Evolutionary conservation across 352 stramenopile genomes (phyloP).

Genomic region (Globisporangium irregulare): DNA sequence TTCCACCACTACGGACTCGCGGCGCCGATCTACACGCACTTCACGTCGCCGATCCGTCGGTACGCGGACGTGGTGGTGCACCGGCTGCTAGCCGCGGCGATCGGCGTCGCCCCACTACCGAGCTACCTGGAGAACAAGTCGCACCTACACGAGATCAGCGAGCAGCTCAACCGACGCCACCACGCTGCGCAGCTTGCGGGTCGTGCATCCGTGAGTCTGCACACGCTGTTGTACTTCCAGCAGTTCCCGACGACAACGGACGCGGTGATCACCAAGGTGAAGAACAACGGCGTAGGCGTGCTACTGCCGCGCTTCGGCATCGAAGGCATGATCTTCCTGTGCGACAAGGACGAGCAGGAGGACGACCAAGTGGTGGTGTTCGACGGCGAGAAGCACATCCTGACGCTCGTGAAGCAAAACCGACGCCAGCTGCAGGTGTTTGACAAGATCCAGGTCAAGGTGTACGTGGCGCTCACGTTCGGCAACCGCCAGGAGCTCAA

Average conservation of each 20-base stretch:
- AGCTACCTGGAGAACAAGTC: slow-evolving; percentile 92
- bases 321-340: slow-evolving; percentile 94
- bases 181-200: slow-evolving; percentile 95
- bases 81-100: slow-evolving; percentile 94
- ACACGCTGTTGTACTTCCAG: slow-evolving; percentile 98
- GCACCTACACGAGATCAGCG: slow-evolving; percentile 93
- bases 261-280: slow-evolving; percentile 95
- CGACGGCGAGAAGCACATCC: slow-evolving; percentile 48
- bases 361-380: slow-evolving; percentile 55
- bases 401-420: slow-evolving; percentile 55
- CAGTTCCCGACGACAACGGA: slow-evolving; percentile 78
- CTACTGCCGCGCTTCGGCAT: slow-evolving; percentile 98
- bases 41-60: slow-evolving; percentile 98
- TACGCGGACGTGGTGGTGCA: slow-evolving; percentile 99
- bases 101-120: slow-evolving; percentile 94
- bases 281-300: slow-evolving; percentile 93
- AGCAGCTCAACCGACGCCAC: slow-evolving; percentile 98
- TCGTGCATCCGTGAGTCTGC: slow-evolving; percentile 94
- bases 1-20: slow-evolving; percentile 99
- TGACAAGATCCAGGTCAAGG: slow-evolving; percentile 73
- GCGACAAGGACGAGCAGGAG: slow-evolving; percentile 65
- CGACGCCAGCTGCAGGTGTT: slow-evolving; percentile 73
- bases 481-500: slow-evolving; percentile 84
- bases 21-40: slow-evolving; percentile 99
- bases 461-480: slow-evolving; percentile 74